Conservation (phyloP, 257 asterid genomes). For the Salvia splendens region DNA sequence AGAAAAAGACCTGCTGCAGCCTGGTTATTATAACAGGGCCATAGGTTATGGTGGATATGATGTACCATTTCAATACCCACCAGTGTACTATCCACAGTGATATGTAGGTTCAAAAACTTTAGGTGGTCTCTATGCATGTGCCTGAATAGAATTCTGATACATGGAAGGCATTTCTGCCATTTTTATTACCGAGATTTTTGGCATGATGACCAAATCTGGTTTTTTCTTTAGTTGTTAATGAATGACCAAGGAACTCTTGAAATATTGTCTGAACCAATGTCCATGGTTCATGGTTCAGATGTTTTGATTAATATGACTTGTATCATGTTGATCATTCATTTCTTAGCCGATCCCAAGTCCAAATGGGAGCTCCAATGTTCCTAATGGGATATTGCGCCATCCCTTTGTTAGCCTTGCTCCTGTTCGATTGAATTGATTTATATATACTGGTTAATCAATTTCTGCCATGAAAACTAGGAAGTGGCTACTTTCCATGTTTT, state of each 20-base stretch:
- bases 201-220: constrained; percentile 26
- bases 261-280: constrained; percentile 29
- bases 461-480: constrained; percentile 20
- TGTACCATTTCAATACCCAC: constrained; percentile 51
- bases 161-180: constrained; percentile 36
- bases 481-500: constrained; percentile 22
- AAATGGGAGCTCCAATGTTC: constrained; percentile 29
- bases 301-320: constrained; percentile 41
- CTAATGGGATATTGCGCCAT: constrained; percentile 21
- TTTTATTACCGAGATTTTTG: constrained; percentile 28
- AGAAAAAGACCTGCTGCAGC: constrained; percentile 42
- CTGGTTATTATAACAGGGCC: constrained; percentile 41
- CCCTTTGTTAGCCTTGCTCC: constrained; percentile 5
- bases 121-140: constrained; percentile 35
- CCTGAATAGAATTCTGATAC: constrained; percentile 17
- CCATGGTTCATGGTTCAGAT: constrained; percentile 33
- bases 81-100: constrained; percentile 57
- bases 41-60: constrained; percentile 49
- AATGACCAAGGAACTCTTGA: constrained; percentile 21
- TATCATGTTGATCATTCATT: constrained; percentile 38
- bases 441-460: constrained; percentile 22
- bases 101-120: constrained; percentile 20
- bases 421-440: not conserved
- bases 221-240: constrained; percentile 25
- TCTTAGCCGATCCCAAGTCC: constrained; percentile 5